Conservation (phyloP, 495 filamentous ascomycete genomes). For the Astrocystis sublimbata region DNA sequence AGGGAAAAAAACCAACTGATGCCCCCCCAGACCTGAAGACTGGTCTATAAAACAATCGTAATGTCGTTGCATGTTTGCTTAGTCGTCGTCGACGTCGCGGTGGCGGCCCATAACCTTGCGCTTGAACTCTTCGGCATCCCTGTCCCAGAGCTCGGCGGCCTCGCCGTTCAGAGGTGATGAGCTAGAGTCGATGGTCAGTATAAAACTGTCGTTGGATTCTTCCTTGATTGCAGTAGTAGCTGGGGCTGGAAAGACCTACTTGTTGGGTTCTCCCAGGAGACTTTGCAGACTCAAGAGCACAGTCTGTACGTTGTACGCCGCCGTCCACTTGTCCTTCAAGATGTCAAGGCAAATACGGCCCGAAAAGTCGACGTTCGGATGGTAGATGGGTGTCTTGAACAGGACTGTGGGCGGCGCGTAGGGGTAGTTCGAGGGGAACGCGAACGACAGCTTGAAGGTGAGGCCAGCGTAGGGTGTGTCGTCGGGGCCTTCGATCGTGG, state of each 20-base stretch:
- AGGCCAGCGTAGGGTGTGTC: slow-evolving; percentile 89
- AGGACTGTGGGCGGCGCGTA: slow-evolving; percentile 90
- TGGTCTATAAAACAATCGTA: slow-evolving; percentile 17
- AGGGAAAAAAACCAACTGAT: slow-evolving; percentile 18
- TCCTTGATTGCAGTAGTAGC: neutral
- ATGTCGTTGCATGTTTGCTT: slow-evolving; percentile 17
- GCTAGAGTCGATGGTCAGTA: slow-evolving; percentile 47
- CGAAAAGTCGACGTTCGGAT: slow-evolving; percentile 91
- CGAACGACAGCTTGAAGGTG: slow-evolving; percentile 90
- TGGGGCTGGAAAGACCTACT: slow-evolving; percentile 59
- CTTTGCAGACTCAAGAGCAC: slow-evolving; percentile 93
- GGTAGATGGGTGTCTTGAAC: slow-evolving; percentile 92
- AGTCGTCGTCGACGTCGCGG: slow-evolving; percentile 59
- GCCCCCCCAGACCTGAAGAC: neutral
- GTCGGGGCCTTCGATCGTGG: slow-evolving; percentile 87
- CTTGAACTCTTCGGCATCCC: slow-evolving; percentile 84
- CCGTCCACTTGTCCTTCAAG: slow-evolving; percentile 96
- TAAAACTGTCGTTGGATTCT: neutral
- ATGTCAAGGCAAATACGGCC: slow-evolving; percentile 95
- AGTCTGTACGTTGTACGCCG: slow-evolving; percentile 89
- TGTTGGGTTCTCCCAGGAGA: slow-evolving; percentile 94
- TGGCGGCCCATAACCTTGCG: slow-evolving; percentile 60
- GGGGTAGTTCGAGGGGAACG: slow-evolving; percentile 90
- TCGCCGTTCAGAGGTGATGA: slow-evolving; percentile 94
- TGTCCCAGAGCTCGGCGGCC: slow-evolving; percentile 95